phyloP scores from a whole-genome alignment of 106 monocot species.

The Gastrodia elata region DNA sequence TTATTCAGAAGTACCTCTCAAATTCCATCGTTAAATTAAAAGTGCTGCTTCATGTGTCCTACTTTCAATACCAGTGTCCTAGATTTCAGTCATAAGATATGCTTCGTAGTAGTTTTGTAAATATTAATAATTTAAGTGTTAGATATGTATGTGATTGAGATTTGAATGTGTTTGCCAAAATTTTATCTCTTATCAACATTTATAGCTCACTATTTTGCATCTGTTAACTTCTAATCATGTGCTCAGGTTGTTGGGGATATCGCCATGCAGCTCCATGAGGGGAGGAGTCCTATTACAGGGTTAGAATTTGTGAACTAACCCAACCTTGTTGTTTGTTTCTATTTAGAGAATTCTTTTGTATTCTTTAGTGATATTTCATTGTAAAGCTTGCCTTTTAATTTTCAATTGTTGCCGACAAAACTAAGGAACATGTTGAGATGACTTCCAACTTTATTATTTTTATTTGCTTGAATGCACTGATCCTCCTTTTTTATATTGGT shows the following conservation, averaged over 20 bases:
- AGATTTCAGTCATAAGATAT: not conserved
- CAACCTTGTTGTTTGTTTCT: not conserved
- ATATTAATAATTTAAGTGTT: not conserved
- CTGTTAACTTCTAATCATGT: not conserved
- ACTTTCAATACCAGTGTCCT: too few relatives aligned
- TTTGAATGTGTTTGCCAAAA: not conserved
- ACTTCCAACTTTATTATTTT: too few relatives aligned
- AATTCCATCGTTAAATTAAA: too few relatives aligned
- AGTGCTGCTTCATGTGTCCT: too few relatives aligned
- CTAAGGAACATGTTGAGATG: too few relatives aligned
- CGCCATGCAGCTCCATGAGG: slow-evolving; percentile 48
- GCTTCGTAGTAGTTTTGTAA: not conserved
- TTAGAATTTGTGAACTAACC: slow-evolving; percentile 54
- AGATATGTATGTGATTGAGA: not conserved
- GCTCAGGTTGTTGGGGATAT: slow-evolving; percentile 49
- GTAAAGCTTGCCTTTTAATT: not conserved
- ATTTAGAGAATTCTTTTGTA: not conserved
- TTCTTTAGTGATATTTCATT: not conserved
- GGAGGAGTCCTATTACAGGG: slow-evolving; percentile 29
- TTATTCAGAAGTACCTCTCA: too few relatives aligned
- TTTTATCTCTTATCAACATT: not conserved
- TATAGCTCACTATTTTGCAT: not conserved
- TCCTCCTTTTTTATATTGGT: too few relatives aligned
- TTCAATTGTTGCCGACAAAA: not conserved
- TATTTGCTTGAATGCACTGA: too few relatives aligned